Evolutionary conservation across 805 yeast genomes (phyloP).

Genomic region (Dipodascopsis uninucleata): DNA sequence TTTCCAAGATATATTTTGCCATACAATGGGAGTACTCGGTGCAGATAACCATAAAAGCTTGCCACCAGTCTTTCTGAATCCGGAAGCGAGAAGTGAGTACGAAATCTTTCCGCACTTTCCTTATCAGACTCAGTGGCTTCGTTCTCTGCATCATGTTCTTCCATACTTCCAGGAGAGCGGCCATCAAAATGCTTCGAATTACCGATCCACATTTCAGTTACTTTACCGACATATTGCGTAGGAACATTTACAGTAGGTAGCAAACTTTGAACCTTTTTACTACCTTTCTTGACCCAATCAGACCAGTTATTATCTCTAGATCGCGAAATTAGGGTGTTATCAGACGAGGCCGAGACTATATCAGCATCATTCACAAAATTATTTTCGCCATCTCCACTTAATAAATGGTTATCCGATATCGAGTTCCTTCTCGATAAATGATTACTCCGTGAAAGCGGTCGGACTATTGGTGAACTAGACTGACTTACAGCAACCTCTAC

Average conservation of each 20-base stretch:
- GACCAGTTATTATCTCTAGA: slow-evolving; percentile 26
- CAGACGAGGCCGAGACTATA: too few relatives aligned
- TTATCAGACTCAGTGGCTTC: slow-evolving; percentile 37
- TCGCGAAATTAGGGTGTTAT: too few relatives aligned
- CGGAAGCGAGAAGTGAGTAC: slow-evolving; percentile 61
- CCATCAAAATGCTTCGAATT: slow-evolving; percentile 58
- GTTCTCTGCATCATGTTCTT: slow-evolving; percentile 46
- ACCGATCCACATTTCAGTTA: slow-evolving; percentile 54
- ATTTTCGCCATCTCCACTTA: too few relatives aligned
- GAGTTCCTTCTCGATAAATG: too few relatives aligned
- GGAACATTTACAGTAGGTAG: slow-evolving; percentile 16
- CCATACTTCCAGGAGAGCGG: slow-evolving; percentile 33
- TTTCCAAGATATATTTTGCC: slow-evolving; percentile 78
- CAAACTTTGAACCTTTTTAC: slow-evolving; percentile 21
- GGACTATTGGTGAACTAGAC: too few relatives aligned
- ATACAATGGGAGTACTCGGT: slow-evolving; percentile 69
- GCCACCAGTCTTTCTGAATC: slow-evolving; percentile 53
- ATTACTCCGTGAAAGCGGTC: too few relatives aligned
- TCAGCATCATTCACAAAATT: too few relatives aligned
- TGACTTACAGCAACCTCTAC: too few relatives aligned
- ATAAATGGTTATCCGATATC: too few relatives aligned
- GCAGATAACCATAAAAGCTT: slow-evolving; percentile 66
- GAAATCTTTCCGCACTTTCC: slow-evolving; percentile 55
- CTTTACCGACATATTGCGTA: slow-evolving; percentile 33
- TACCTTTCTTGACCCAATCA: slow-evolving; percentile 28